Evolutionary conservation across 2,329 filamentous ascomycete species (phyloP).

Genomic region (Phialemoniopsis sp.): DNA sequence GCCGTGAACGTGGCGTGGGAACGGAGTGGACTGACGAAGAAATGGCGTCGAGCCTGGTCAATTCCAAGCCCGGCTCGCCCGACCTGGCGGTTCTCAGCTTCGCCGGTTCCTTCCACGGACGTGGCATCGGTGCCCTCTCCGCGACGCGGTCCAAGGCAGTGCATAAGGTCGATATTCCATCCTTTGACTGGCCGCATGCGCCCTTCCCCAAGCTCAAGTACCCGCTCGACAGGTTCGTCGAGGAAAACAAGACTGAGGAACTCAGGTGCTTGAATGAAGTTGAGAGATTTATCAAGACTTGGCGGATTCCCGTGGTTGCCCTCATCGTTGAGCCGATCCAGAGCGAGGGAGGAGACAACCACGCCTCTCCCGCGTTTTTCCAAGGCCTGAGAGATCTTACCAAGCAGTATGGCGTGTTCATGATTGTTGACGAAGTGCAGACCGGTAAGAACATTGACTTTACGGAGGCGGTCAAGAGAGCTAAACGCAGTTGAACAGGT

Average conservation of each 20-base stretch:
- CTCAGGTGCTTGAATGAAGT: constrained; percentile 68
- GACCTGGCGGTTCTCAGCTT: constrained; percentile 72
- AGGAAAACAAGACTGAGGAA: constrained; percentile 70
- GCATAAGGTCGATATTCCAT: constrained; percentile 84
- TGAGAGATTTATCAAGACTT: constrained; percentile 64
- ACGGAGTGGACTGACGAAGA: constrained; percentile 71
- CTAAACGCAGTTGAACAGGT: no score
- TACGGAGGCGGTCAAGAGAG: no score
- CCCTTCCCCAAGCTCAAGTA: constrained; percentile 75
- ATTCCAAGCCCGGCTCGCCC: constrained; percentile 68
- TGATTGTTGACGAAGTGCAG: constrained; percentile 84
- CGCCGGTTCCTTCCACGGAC: constrained; percentile 74
- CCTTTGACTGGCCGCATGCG: constrained; percentile 84
- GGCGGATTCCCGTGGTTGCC: constrained; percentile 67
- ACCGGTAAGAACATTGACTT: no score
- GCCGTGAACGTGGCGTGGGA: constrained; percentile 64
- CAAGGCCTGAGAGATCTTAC: constrained; percentile 69
- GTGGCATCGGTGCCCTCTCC: constrained; percentile 72
- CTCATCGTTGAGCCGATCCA: constrained; percentile 77
- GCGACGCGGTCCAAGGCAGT: constrained; percentile 80
- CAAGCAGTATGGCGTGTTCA: constrained; percentile 61
- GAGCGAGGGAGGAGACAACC: constrained; percentile 81
- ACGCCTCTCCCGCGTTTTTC: constrained; percentile 77
- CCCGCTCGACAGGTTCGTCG: constrained; percentile 64
- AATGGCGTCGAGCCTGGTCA: constrained; percentile 63